These are phyloP conservation scores for Lepidium didymum DNA, from an alignment of 345 rosid species.

Conservation along the genomic window DNA sequence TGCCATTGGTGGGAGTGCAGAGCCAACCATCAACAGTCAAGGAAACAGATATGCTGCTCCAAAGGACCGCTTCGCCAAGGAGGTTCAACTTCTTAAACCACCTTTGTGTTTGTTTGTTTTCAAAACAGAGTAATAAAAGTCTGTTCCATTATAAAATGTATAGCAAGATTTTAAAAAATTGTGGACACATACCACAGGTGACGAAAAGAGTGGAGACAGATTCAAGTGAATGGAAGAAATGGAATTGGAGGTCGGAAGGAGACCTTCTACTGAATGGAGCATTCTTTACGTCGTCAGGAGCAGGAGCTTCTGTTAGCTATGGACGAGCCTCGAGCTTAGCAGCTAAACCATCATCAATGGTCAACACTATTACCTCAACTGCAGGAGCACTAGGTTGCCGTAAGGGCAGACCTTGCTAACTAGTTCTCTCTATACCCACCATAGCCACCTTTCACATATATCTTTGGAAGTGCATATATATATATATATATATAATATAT, in stretches of 20 bases:
- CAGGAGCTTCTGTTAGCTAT: slow-evolving; percentile 71
- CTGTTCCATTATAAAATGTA: not conserved
- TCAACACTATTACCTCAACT: slow-evolving; percentile 59
- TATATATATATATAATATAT: not conserved
- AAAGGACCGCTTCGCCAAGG: slow-evolving; percentile 64
- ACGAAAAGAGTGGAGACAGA: slow-evolving; percentile 82
- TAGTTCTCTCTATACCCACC: slow-evolving; percentile 20
- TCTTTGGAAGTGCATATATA: slow-evolving; percentile 45
- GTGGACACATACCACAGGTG: slow-evolving; percentile 39
- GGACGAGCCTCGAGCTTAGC: slow-evolving; percentile 90
- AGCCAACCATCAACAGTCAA: slow-evolving; percentile 92
- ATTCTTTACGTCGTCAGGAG: slow-evolving; percentile 80
- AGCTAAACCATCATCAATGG: slow-evolving; percentile 83
- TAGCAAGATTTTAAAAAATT: not conserved
- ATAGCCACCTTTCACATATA: slow-evolving; percentile 26
- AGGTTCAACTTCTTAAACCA: slow-evolving; percentile 36
- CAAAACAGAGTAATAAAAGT: not conserved
- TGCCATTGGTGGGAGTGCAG: slow-evolving; percentile 95
- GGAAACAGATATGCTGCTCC: slow-evolving; percentile 93
- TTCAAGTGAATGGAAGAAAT: slow-evolving; percentile 44
- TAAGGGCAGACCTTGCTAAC: slow-evolving; percentile 44
- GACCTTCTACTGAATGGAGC: slow-evolving; percentile 85
- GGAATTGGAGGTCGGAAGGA: slow-evolving; percentile 97
- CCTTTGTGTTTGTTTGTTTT: not conserved
- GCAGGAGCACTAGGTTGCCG: slow-evolving; percentile 76